These are phyloP conservation scores for Hypoxylon subgilvum DNA, from an alignment of 495 filamentous ascomycete species.

Conservation along the genomic window DNA sequence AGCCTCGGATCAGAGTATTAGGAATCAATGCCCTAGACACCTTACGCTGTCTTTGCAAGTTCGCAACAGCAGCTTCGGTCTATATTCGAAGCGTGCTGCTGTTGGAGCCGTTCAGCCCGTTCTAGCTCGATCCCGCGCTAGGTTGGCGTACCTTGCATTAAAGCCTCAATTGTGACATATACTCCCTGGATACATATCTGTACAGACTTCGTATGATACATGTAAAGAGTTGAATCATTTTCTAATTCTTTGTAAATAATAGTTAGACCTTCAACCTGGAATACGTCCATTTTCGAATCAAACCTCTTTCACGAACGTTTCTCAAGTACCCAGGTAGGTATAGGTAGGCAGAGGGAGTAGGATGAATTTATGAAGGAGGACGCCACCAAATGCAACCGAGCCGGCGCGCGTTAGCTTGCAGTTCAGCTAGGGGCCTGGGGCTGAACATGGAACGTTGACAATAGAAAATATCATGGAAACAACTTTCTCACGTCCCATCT, in stretches of 20 bases:
- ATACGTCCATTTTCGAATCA: too few species aligned
- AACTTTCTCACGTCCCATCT: background rate
- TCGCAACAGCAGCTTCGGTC: background rate
- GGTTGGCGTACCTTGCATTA: constrained; percentile 35
- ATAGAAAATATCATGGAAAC: too few species aligned
- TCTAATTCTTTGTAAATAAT: background rate
- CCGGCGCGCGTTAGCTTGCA: constrained; percentile 7
- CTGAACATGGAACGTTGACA: constrained; percentile 9
- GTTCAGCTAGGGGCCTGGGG: constrained; percentile 27
- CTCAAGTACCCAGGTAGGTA: too few species aligned
- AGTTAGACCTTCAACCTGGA: too few species aligned
- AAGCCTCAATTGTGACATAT: background rate
- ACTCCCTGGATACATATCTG: too few species aligned
- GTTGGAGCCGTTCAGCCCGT: background rate
- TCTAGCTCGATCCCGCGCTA: constrained; percentile 7
- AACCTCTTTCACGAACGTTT: too few species aligned
- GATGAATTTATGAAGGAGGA: too few species aligned
- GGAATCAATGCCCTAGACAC: too few species aligned
- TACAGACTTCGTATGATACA: too few species aligned
- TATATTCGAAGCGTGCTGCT: background rate
- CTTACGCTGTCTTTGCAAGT: too few species aligned
- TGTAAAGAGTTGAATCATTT: background rate
- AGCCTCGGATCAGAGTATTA: too few species aligned
- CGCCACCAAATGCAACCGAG: constrained; percentile 12
- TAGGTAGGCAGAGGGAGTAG: too few species aligned